A percentile compares a stretch with the other conserved stretches of the same genome.
Conservation (phyloP, 345 rosid species). For the Citrus sp. region DNA sequence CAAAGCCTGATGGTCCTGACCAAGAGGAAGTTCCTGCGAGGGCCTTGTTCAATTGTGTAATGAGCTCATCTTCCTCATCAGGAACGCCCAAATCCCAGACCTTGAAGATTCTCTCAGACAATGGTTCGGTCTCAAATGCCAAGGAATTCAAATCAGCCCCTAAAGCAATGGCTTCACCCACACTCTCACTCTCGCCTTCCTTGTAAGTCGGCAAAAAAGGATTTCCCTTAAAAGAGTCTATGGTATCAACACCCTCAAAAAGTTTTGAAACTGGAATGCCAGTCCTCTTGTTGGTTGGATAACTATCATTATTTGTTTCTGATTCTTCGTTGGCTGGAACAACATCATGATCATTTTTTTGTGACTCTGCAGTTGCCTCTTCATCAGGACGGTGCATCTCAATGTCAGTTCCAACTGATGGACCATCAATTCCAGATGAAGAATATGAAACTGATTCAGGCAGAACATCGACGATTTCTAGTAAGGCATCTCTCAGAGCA, state of each 20-base stretch:
- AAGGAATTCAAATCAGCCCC: constrained; percentile 9
- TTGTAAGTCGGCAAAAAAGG: constrained; percentile 35
- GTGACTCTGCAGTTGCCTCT: background rate
- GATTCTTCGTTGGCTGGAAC: constrained; percentile 13
- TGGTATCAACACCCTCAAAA: constrained; percentile 19
- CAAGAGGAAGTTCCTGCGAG: constrained; percentile 27
- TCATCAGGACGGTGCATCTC: constrained; percentile 15
- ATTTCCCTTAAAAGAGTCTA: constrained; percentile 26
- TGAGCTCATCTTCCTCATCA: constrained; percentile 45
- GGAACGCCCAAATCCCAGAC: constrained; percentile 68
- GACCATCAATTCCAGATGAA: constrained; percentile 14
- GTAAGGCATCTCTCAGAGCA: constrained; percentile 49
- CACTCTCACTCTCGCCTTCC: constrained; percentile 14
- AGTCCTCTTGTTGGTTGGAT: constrained; percentile 17
- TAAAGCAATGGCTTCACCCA: constrained; percentile 15
- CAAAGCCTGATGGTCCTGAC: constrained; percentile 14
- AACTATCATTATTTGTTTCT: constrained; percentile 7
- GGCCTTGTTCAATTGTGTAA: constrained; percentile 46
- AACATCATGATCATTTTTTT: background rate
- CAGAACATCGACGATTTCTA: constrained; percentile 41
- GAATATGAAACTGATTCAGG: constrained; percentile 32
- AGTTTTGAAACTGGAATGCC: constrained; percentile 14
- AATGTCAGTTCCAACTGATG: constrained; percentile 18
- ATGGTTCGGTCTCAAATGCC: constrained; percentile 20
- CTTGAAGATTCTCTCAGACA: constrained; percentile 48